These are phyloP conservation scores for Coemansia sp. DNA, from an alignment of 192 early-diverging fungal species.

Conservation along the genomic window DNA sequence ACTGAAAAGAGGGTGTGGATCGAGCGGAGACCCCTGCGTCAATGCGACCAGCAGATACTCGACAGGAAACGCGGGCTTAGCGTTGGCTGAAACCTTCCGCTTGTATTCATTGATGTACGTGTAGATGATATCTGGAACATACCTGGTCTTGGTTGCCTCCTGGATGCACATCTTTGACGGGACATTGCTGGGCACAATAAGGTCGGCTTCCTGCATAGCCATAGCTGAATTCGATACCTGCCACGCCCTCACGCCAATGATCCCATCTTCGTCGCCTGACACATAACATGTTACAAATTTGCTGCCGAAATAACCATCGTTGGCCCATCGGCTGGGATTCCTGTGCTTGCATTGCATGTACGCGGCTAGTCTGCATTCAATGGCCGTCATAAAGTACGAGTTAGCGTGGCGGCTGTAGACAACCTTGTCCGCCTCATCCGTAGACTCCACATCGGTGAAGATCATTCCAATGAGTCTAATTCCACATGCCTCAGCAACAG, in stretches of 20 bases:
- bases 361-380: slow-evolving; percentile 85
- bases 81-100: slow-evolving; percentile 79
- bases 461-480: slow-evolving; percentile 83
- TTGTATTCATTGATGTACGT: slow-evolving; percentile 95
- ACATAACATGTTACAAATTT: slow-evolving; percentile 95
- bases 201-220: slow-evolving; percentile 87
- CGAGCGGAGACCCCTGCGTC: slow-evolving; percentile 89
- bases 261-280: slow-evolving; percentile 84
- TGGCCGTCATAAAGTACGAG: slow-evolving; percentile 91
- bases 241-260: slow-evolving; percentile 83
- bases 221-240: slow-evolving; percentile 91
- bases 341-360: slow-evolving; percentile 80
- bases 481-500: slow-evolving; percentile 68
- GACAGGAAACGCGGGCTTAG: slow-evolving; percentile 95
- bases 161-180: slow-evolving; percentile 86
- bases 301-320: slow-evolving; percentile 79
- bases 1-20: slow-evolving; percentile 74
- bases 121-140: slow-evolving; percentile 97
- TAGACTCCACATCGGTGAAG: slow-evolving; percentile 92
- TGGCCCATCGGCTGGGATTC: slow-evolving; percentile 68
- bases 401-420: slow-evolving; percentile 86
- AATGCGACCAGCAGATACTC: slow-evolving; percentile 94
- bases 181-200: slow-evolving; percentile 87
- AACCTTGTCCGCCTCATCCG: slow-evolving; percentile 75
- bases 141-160: slow-evolving; percentile 70